Evolutionary conservation across 176 grass and related monocot species (phyloP).

Genomic region (Chloris gayana): DNA sequence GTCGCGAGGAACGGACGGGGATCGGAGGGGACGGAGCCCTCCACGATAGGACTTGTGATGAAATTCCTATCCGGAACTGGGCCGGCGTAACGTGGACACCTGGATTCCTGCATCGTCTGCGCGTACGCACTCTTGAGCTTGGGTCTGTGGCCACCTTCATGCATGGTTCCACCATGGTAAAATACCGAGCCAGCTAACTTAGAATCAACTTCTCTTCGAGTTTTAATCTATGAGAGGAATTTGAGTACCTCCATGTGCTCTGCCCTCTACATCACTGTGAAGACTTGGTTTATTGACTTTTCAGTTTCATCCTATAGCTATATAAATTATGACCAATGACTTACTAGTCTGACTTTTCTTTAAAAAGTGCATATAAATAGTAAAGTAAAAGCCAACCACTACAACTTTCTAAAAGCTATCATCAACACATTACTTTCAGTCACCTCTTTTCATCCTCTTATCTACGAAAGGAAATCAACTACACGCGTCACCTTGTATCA

Average conservation of each 20-base stretch:
- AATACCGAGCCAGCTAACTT: no score
- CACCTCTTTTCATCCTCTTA: not conserved
- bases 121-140: not conserved
- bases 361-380: not conserved
- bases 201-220: no score
- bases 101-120: conserved; percentile 22
- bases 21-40: not conserved
- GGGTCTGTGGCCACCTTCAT: not conserved
- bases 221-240: no score
- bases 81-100: not conserved
- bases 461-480: not conserved
- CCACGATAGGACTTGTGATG: not conserved
- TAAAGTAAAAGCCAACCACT: not conserved
- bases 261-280: not conserved
- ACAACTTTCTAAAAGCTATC: not conserved
- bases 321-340: not conserved
- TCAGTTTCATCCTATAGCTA: not conserved
- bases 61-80: conserved; percentile 16
- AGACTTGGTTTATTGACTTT: no score
- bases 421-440: not conserved
- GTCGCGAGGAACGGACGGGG: not conserved
- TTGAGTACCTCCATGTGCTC: not conserved
- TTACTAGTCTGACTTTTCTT: not conserved
- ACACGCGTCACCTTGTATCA: not conserved
- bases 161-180: no score